Percentiles rank a stretch among this genome's conserved stretches.
phyloP scores from a whole-genome alignment of 164 flowering plant genomes.

The Aristolochia fimbriata region DNA sequence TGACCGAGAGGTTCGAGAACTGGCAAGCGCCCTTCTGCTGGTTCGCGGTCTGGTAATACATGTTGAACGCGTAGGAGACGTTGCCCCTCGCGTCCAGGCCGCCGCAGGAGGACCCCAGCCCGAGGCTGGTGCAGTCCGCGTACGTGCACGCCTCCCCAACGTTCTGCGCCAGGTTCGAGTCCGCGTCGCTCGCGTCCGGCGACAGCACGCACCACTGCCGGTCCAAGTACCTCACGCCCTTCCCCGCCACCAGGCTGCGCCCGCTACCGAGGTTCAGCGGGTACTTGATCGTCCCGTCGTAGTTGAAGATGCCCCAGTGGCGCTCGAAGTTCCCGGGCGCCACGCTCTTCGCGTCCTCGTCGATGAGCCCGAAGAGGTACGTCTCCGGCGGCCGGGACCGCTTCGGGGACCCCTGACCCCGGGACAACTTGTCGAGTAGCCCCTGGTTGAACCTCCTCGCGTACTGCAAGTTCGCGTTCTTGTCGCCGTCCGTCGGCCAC shows the following conservation, averaged over 20 bases:
- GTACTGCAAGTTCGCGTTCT: constrained; percentile 36
- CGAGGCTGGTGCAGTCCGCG: constrained; percentile 81
- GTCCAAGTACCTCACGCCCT: constrained; percentile 53
- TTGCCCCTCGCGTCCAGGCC: constrained; percentile 44
- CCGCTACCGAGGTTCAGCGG: constrained; percentile 32
- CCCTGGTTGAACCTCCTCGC: constrained; percentile 83
- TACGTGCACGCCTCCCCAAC: constrained; percentile 53
- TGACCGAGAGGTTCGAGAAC: constrained; percentile 32
- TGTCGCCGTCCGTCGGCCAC: constrained; percentile 89
- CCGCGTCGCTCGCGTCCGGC: constrained; percentile 38
- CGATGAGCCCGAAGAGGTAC: constrained; percentile 62
- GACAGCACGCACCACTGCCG: constrained; percentile 80
- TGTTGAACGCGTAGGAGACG: constrained; percentile 82
- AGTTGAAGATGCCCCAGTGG: constrained; percentile 87
- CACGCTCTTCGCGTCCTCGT: constrained; percentile 75
- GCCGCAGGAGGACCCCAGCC: constrained; percentile 64
- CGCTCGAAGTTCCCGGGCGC: constrained; percentile 83
- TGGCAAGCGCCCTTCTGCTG: constrained; percentile 52
- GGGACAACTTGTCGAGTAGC: constrained; percentile 33
- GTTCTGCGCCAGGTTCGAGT: constrained; percentile 33
- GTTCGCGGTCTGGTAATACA: constrained; percentile 61
- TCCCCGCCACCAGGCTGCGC: constrained; percentile 39
- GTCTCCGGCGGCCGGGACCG: constrained; percentile 44
- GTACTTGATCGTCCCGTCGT: constrained; percentile 69
- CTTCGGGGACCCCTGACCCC: constrained; percentile 67